Conservation (phyloP, 2,329 filamentous ascomycete species). For the Catunica adiposa region DNA sequence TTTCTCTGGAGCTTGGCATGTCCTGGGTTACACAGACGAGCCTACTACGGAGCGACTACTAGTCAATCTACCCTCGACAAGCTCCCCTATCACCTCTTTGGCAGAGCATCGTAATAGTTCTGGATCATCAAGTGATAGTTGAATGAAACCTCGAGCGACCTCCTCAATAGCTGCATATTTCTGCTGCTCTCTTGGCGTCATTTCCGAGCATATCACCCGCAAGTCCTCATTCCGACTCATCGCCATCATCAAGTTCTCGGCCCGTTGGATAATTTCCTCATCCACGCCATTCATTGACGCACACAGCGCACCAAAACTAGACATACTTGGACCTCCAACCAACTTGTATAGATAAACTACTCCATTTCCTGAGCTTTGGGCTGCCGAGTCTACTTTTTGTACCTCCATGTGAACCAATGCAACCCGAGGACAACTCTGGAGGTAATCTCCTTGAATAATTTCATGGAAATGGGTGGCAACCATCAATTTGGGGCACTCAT, state of each 20-base stretch:
- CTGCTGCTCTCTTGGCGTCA: slow-evolving; percentile 46
- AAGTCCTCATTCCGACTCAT: slow-evolving; percentile 61
- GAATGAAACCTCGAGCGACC: slow-evolving; percentile 42
- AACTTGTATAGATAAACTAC: slow-evolving; percentile 61
- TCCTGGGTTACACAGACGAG: background rate
- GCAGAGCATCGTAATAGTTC: slow-evolving; percentile 5
- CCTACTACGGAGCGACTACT: background rate
- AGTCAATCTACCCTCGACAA: background rate
- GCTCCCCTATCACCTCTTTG: slow-evolving; percentile 6
- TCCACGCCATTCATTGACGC: slow-evolving; percentile 78
- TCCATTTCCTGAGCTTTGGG: slow-evolving; percentile 39
- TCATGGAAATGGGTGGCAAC: slow-evolving; percentile 52
- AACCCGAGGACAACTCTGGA: slow-evolving; percentile 27
- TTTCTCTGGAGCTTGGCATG: background rate
- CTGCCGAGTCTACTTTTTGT: slow-evolving; percentile 32
- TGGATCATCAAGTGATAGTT: background rate
- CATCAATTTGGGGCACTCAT: slow-evolving; percentile 37
- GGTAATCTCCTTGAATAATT: slow-evolving; percentile 48
- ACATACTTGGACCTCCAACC: slow-evolving; percentile 48
- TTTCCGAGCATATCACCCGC: slow-evolving; percentile 49
- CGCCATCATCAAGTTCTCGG: slow-evolving; percentile 54
- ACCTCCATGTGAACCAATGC: slow-evolving; percentile 59
- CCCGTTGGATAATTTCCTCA: slow-evolving; percentile 51
- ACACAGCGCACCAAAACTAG: slow-evolving; percentile 75
- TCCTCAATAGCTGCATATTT: slow-evolving; percentile 51